phyloP scores from a whole-genome alignment of 257 asterid species.

The Dorcoceras hygrometricum region DNA sequence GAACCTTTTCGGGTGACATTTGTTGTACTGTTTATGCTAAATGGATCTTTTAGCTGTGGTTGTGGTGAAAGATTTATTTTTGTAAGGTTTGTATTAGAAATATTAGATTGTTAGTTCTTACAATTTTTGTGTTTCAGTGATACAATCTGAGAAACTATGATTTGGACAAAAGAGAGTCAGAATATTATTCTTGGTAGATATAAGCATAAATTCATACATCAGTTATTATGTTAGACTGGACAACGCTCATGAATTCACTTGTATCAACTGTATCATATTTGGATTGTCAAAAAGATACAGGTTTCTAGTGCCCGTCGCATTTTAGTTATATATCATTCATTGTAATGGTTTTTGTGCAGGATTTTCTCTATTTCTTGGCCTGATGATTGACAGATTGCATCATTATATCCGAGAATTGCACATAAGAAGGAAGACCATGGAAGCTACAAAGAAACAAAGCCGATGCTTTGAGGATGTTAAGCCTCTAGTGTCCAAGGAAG shows the following conservation, averaged over 20 bases:
- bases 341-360: background rate
- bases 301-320: background rate
- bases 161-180: background rate
- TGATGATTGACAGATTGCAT: background rate
- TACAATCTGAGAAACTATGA: background rate
- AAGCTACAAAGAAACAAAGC: background rate
- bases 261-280: background rate
- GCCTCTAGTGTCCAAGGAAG: conserved; percentile 10
- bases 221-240: background rate
- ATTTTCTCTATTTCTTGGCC: background rate
- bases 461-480: background rate
- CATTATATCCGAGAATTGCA: background rate
- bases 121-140: no score
- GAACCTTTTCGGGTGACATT: background rate
- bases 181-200: background rate
- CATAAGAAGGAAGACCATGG: background rate
- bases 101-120: no score
- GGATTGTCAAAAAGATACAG: background rate
- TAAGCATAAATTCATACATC: background rate
- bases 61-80: background rate
- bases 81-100: background rate
- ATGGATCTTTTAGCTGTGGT: background rate
- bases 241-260: background rate
- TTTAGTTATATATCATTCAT: background rate
- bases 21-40: background rate